Evolutionary conservation across 2,329 filamentous ascomycete species (phyloP), one percentile per base, ranked within the genome.

Genomic region (Pestalotiopsis sp.): DNA sequence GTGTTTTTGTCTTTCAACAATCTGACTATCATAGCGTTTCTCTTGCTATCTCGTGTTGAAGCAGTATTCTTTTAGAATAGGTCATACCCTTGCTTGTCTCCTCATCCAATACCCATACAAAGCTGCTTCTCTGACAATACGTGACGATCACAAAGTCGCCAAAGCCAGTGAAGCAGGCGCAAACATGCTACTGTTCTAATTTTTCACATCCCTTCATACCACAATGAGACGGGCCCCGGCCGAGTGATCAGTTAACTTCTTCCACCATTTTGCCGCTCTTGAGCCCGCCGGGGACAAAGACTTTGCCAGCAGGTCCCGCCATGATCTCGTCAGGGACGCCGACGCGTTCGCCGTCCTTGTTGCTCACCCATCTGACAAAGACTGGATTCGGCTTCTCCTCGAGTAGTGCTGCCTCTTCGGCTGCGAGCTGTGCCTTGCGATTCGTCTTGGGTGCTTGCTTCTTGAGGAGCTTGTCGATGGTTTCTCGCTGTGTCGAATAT

Each of bases 401-500:
- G 1, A 78, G 80, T 64, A 86, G 86, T 7, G 84, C 83, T 2
- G 81, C 82, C 11, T 83, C 85, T 12, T 86, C 86, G 41, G 84
- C 87, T 67, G 74, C 82, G 74, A 80, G 65, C 72, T 82, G 68
- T 39, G 79, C 85, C 72, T 87, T 88, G 71, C 85, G 83, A 72
- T 87, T 91, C 68, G 88, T 89, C 79, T 95, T 95, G 27, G 93
- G 91, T 1, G 93, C 92, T 78, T 95, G 93, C 77, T 95, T 94
- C 80, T 94, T 94, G 65, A 96, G 88, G 2, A 96, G 89, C 75
- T 95, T 94, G 84, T 96, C 95, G 86, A 96, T 95, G 0, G 93
- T 96, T 84, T 95, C 93, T 88, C 94, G 93, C 92, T 95, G 73
- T 68, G 27, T 68, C 63, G 5, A 20, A 5, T 39, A 12, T 62